Base-by-base conservation (phyloP, 352 stramenopile genomes). In the Phytophthora nicotianae region DNA sequence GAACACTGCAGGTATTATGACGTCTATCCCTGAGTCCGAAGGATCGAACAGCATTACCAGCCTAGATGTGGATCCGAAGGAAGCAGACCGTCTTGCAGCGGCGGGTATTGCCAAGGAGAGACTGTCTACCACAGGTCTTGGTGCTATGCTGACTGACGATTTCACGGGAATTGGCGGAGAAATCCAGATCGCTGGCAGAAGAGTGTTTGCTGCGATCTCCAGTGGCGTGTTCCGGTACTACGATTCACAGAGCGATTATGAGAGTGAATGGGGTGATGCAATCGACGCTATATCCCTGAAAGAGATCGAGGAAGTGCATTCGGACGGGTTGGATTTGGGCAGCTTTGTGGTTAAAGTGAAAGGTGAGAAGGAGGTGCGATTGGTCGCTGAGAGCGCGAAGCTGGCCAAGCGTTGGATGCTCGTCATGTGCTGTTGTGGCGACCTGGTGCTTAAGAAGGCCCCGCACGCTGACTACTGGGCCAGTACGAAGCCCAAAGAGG, bases 161-260 rank as follows among this genome's bases (percentile, higher is more conserved):
- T 88, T 80, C 40, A 85, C 77, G 1, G 75, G 78, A 29, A 88
- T 90, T 53, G 74, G 79, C 16, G 81, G 83, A 13, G 85, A 83
- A 42, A 75, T 96, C 21, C 70, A 88, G 26, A 89, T 94, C 32
- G 74, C 75, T 2, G 82, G 79, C 0, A 70, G 51, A 21, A 75
- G 69, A 11, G 83, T 92, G 3, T 96, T 91, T 59, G 86, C 85
- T 0, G 77, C 82, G 2, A 96, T 96, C 32, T 83, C 84, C 0
- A 90, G 83, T 33, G 86, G 86, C n/a, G 79, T 96, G 8, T 92
- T 96, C 53, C 89, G 85, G 29, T 96, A 94, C 60, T 96, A 93
- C 47, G 86, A 89, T n/a, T 80, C 81, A 0, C 80, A 93, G 29
- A 81, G 88, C 37, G 85, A 94, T 55, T 85, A 90, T 32, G 75